A percentile compares a stretch with the other conserved stretches of the same genome.
Evolutionary conservation across 768 basidiomycete genomes (phyloP).

Genomic region (Leccinum boreale): DNA sequence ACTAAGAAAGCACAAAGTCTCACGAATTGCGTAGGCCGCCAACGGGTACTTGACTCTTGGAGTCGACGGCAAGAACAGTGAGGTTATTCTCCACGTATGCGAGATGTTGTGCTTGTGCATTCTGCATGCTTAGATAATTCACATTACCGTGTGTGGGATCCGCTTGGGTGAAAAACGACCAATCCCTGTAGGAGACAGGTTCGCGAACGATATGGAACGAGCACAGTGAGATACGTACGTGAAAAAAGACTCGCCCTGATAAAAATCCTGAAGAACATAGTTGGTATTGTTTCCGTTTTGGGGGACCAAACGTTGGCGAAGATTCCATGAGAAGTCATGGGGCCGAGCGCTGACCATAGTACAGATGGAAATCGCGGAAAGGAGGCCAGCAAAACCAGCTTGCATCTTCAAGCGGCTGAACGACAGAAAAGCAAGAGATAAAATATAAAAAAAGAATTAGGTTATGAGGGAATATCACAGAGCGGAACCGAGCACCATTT

Average conservation of each 20-base stretch:
- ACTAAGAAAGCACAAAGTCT: conserved; percentile 10
- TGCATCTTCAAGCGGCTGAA: conserved; percentile 18
- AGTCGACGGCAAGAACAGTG: conserved; percentile 61
- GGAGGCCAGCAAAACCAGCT: conserved; percentile 19
- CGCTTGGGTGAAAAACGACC: conserved; percentile 54
- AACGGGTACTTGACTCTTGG: conserved; percentile 40
- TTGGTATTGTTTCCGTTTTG: conserved; percentile 11
- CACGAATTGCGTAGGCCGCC: conserved; percentile 55
- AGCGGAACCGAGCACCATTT: not conserved
- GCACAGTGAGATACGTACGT: conserved; percentile 37
- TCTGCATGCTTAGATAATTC: conserved; percentile 45
- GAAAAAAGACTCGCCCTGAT: conserved; percentile 50
- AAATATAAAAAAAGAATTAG: not conserved
- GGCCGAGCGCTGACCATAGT: conserved; percentile 27
- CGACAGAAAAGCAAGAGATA: not conserved
- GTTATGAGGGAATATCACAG: not conserved
- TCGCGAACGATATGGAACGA: not conserved
- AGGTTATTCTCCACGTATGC: conserved; percentile 58
- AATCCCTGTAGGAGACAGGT: conserved; percentile 40
- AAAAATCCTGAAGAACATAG: conserved; percentile 35
- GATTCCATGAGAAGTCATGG: conserved; percentile 5
- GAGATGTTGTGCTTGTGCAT: conserved; percentile 51
- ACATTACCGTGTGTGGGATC: conserved; percentile 76
- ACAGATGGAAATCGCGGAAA: conserved; percentile 28
- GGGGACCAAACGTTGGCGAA: conserved; percentile 6